These are phyloP conservation scores for Micromonas commoda DNA, from an alignment of 139 green algal species.

Conservation along the genomic window DNA sequence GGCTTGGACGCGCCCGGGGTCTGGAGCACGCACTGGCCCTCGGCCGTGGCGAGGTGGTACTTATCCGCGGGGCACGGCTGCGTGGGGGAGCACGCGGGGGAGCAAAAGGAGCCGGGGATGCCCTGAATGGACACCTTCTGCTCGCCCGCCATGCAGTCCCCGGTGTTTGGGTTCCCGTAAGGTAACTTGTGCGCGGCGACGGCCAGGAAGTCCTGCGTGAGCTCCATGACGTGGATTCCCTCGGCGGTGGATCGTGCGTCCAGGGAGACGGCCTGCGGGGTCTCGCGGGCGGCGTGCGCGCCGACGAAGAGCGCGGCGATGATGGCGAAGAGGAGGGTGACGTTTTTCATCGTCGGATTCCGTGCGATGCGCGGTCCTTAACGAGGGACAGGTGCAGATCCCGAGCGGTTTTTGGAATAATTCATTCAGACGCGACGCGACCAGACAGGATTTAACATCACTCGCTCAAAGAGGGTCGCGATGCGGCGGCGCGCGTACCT, in stretches of 20 bases:
- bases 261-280: too few species aligned
- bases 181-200: background rate
- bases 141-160: background rate
- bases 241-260: too few species aligned
- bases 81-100: background rate
- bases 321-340: background rate
- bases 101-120: conserved; percentile 6
- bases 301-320: background rate
- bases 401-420: too few species aligned
- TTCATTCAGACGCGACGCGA: too few species aligned
- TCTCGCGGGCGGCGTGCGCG: too few species aligned
- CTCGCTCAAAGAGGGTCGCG: too few species aligned
- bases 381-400: too few species aligned
- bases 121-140: conserved; percentile 19
- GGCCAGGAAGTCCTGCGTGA: too few species aligned
- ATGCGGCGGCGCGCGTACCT: too few species aligned
- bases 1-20: background rate
- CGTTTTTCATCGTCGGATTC: background rate
- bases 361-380: too few species aligned
- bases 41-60: background rate
- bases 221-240: too few species aligned
- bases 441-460: too few species aligned
- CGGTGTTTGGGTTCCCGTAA: conserved; percentile 10
- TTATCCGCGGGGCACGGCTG: background rate
- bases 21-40: conserved; percentile 10